Evolutionary conservation across 345 rosid species (phyloP), one percentile per base, ranked within the genome.

Genomic region (Linum tenue): DNA sequence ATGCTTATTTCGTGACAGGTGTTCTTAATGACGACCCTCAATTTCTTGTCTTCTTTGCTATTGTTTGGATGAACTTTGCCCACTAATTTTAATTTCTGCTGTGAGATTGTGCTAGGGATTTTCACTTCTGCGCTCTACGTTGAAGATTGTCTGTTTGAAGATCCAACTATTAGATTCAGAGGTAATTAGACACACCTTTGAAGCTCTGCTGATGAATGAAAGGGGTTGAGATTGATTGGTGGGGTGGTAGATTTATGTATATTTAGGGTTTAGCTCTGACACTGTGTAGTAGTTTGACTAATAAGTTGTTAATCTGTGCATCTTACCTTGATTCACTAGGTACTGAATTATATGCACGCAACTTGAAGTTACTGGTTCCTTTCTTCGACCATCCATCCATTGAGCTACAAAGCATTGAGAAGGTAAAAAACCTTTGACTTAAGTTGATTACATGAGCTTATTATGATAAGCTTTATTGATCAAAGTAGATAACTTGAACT

Each of bases 1-100:
- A 83, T 76, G 87, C 89, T 42, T 89, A 92, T 74, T 92, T 92
- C 79, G 88, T 92, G 60, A 87, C 92, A 60, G 97, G 98, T 89
- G 31, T 22, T 22, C 31, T 22, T 22, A 22, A 22, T 22, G 37
- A 69, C 22, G 42, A 50, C 37, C 12, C 39, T 57, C 37, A 15
- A 17, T 59, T 36, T 43, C 51, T 62, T 4, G n/a, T n/a, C 39
- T 4, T 11, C 63, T 50, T 3, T 39, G 31, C 31, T 22, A 22
- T 22, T 22, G 31, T 22, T 22, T 22, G 31, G 31, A 22, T 22
- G 31, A 22, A 22, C 31, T 22, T 22, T 22, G 31, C 31, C 31
- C 31, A 38, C 57, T 44, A 56, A 40, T 62, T 62, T 12, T 42
- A 43, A 8, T 5, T 42, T 41, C 67, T 55, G 48, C 50, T 1